phyloP scores from a whole-genome alignment of 345 rosid genomes.

The Melaleuca alternifolia region DNA sequence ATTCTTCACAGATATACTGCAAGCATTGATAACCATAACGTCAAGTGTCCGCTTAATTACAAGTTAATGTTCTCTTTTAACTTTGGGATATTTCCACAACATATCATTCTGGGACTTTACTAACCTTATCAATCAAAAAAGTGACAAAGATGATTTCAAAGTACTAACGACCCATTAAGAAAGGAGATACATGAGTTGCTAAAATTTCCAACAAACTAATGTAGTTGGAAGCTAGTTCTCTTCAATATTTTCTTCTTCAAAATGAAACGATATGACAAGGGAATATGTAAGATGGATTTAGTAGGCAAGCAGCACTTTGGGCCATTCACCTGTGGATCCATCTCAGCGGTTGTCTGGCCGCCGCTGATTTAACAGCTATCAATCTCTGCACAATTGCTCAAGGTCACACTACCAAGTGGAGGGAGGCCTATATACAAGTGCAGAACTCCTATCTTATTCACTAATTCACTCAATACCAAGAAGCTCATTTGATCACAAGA shows the following conservation, averaged over 20 bases:
- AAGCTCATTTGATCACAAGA: neutral
- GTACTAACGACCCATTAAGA: neutral
- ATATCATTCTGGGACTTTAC: neutral
- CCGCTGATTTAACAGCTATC: conserved; percentile 15
- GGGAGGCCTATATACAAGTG: conserved; percentile 4
- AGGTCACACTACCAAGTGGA: neutral
- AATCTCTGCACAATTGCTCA: conserved; percentile 4
- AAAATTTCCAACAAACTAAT: neutral
- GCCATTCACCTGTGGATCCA: conserved; percentile 12
- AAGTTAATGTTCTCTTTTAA: neutral
- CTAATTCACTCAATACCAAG: neutral
- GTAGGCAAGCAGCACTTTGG: conserved; percentile 8
- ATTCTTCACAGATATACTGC: neutral
- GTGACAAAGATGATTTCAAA: neutral
- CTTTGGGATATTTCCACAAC: neutral
- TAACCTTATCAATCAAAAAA: neutral
- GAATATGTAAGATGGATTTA: neutral
- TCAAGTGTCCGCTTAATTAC: neutral
- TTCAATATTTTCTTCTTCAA: neutral
- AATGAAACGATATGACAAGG: neutral
- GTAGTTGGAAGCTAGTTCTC: neutral
- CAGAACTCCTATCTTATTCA: neutral
- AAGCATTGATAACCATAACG: neutral
- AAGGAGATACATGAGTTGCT: neutral
- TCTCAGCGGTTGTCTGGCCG: conserved; percentile 15